Evolutionary conservation across 345 rosid genomes (phyloP).

Genomic region (Melaleuca alternifolia): DNA sequence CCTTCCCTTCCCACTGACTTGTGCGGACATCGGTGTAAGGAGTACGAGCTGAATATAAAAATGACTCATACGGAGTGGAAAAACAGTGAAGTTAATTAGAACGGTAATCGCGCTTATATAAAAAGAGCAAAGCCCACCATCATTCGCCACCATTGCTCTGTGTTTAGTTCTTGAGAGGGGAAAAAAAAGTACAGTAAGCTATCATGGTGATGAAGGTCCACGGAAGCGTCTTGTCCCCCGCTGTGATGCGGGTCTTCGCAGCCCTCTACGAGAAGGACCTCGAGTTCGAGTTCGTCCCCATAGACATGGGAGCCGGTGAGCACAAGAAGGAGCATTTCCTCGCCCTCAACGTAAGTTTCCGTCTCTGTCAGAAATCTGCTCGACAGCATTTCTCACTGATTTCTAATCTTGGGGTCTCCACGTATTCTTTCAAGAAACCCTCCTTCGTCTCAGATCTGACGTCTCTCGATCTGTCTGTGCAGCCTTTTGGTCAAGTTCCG

Average conservation of each 20-base stretch:
- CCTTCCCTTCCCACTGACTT: too few relatives aligned
- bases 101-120: too few relatives aligned
- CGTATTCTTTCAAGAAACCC: constrained; percentile 14
- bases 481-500: constrained; percentile 81
- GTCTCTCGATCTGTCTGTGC: constrained; percentile 32
- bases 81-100: too few relatives aligned
- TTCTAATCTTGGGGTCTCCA: neutral
- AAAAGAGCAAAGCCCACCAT: neutral
- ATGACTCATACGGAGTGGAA: too few relatives aligned
- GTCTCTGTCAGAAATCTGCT: neutral
- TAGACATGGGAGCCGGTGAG: constrained; percentile 11
- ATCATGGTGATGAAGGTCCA: constrained; percentile 4
- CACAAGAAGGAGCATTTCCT: constrained; percentile 19
- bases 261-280: constrained; percentile 19
- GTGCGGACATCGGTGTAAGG: too few relatives aligned
- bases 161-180: neutral
- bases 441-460: constrained; percentile 12
- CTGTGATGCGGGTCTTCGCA: constrained; percentile 8
- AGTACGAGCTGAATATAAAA: too few relatives aligned
- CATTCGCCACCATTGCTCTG: neutral
- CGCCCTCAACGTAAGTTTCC: neutral
- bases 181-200: neutral
- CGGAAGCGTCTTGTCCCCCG: constrained; percentile 9
- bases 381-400: constrained; percentile 1
- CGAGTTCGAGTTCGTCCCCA: constrained; percentile 16